Base-by-base conservation (phyloP, 345 rosid genomes). In the Linum usitatissimum region DNA sequence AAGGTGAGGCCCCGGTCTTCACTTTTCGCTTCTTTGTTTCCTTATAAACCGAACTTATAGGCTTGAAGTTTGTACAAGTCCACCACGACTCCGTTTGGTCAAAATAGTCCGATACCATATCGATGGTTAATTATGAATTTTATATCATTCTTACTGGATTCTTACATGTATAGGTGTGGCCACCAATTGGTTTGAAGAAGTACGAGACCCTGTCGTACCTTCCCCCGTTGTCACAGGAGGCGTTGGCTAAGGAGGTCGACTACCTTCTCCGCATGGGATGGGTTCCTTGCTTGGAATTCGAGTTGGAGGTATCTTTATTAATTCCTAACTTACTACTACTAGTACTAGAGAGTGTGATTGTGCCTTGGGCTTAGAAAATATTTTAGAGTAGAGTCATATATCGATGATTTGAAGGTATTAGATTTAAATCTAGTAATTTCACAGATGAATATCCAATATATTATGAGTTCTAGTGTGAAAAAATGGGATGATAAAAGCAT, bases 231-330 rank as follows among this genome's bases (percentile, higher is more conserved):
- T 3, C 62, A 0, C 18, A 10, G 0, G 70, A 55, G 5, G 12
- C 62, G 2, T 69, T 84, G 76, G 60, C 14, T 0, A 76, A 65
- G 76, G 89, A 86, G 76, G 61, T 83, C 0, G 70, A 64, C 3
- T 86, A 86, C 85, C 88, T 86, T 68, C 19, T 86, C 49, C 81
- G 85, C 45, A 62, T 0, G 14, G 72, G 75, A 45, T 86, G 93
- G 89, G 18, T 83, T 71, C 92, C 92, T 48, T 83, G 92, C 77
- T 66, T 86, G 70, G 92, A 86, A 66, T 86, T 83, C 77, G 80
- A 81, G 69, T 21, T 65, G 21, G 70, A 72, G 81, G 84, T 83
- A 39, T 54, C 23, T 18, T 30, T 64, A 10, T 45, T 45, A 10
- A 3, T 2, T 45, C 51, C 10, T 7, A 34, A 34, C 17, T 45